Base-by-base conservation (phyloP, 1,284 basidiomycete species). In the Phaffia rhodozyma region DNA sequence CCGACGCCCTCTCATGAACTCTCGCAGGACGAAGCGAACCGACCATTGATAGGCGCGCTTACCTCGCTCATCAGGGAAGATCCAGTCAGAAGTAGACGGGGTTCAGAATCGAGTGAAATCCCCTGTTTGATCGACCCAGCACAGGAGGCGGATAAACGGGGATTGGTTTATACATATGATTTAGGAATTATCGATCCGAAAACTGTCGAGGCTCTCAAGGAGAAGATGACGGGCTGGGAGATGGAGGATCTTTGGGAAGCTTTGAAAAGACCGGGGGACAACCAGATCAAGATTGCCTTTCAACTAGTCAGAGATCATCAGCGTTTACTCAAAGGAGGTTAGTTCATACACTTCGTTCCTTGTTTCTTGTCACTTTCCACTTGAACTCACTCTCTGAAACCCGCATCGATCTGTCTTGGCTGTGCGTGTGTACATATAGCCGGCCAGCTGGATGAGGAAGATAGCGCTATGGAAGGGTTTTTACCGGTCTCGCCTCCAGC, bases 221-320 rank as follows among this genome's bases (percentile, higher is more conserved):
- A 78, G 55, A 82, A 85, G 69, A 86, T 97, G 78, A 76, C 83
- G 0, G 87, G 85, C 0, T 86, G 94, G 38, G 83, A 83, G 63
- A 83, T 84, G 73, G 86, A 89, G 1, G 88, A 92, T 69, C 83
- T 97, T 5, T 89, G 89, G 86, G 84, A 87, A 65, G 86, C 86
- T 70, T 76, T 97, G 66, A 80, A 86, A 69, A 79, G 85, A 67
- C 86, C 91, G 55, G 89, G 91, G 64, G 92, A 94, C 52, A 96
- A 97, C 72, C 88, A 91, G 65, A 86, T 97, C 73, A 94, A 97
- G 76, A 92, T 98, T 21, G 93, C 94, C 0, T 98, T 97, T 75
- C 86, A 94, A 82, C 80, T 97, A 1, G 80, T 96, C 61, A 80
- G 91, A 61, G 94, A 97, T 73, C 92, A 94, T 77, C 82, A 85